Conservation (phyloP, 148 eudicot genomes). For the Pharnaceum exiguum region DNA sequence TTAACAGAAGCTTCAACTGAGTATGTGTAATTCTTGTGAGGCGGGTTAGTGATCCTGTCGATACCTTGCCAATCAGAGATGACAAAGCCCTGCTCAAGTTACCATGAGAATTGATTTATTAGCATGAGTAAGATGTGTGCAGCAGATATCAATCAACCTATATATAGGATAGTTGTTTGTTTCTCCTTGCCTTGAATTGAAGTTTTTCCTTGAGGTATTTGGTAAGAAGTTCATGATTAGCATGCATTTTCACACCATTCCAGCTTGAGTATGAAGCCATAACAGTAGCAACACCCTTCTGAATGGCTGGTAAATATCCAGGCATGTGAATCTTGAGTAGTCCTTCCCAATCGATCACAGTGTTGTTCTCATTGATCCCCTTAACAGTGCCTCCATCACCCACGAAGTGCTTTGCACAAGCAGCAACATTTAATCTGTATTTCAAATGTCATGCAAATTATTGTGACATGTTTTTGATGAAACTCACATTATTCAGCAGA, state of each 20-base stretch:
- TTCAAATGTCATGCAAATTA: neutral
- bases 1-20: slow-evolving; percentile 39
- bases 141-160: neutral
- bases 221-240: slow-evolving; percentile 38
- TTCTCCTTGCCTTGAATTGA: slow-evolving; percentile 26
- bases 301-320: slow-evolving; percentile 39
- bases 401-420: slow-evolving; percentile 63
- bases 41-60: slow-evolving; percentile 47
- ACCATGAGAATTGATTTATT: neutral
- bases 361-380: slow-evolving; percentile 62
- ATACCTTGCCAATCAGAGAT: slow-evolving; percentile 55
- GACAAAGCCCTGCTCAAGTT: slow-evolving; percentile 38
- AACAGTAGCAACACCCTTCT: slow-evolving; percentile 56
- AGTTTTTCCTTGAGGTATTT: slow-evolving; percentile 34
- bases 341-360: slow-evolving; percentile 34
- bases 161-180: neutral
- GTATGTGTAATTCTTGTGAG: slow-evolving; percentile 41
- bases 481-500: neutral
- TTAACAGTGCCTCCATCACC: slow-evolving; percentile 64
- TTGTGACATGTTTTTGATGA: neutral
- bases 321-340: slow-evolving; percentile 62
- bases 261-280: slow-evolving; percentile 56
- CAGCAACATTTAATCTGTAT: slow-evolving; percentile 40
- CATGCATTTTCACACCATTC: slow-evolving; percentile 48
- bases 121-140: neutral